Evolutionary conservation across 495 filamentous ascomycete genomes (phyloP).

Genomic region (Podospora fimiseda): DNA sequence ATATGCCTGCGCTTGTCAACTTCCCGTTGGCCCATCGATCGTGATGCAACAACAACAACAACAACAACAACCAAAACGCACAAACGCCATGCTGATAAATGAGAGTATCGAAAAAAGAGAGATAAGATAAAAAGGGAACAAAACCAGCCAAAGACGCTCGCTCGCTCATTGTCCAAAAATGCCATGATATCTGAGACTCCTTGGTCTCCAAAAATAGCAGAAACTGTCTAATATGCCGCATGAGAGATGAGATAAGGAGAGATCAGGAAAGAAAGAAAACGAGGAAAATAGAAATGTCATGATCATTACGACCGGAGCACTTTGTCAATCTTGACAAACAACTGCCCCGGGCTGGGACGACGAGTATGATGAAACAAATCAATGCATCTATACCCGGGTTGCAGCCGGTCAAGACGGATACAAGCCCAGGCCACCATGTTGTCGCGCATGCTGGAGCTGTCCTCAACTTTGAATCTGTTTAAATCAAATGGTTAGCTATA

Average conservation of each 20-base stretch:
- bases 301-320: slow-evolving; percentile 21
- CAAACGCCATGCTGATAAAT: too few relatives aligned
- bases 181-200: background rate
- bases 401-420: slow-evolving; percentile 76
- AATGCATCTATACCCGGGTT: slow-evolving; percentile 68
- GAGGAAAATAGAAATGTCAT: background rate
- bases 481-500: slow-evolving; percentile 12
- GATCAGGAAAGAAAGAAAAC: background rate
- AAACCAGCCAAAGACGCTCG: background rate
- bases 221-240: background rate
- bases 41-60: too few relatives aligned
- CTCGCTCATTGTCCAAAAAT: background rate
- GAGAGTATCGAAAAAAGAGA: too few relatives aligned
- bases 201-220: too few relatives aligned
- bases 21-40: too few relatives aligned
- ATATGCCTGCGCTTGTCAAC: background rate
- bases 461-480: slow-evolving; percentile 72
- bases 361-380: slow-evolving; percentile 54
- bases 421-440: slow-evolving; percentile 77
- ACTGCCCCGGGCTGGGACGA: slow-evolving; percentile 46
- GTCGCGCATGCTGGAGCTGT: slow-evolving; percentile 49
- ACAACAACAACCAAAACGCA: too few relatives aligned
- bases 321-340: slow-evolving; percentile 61
- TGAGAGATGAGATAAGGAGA: background rate
- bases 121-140: background rate